Evolutionary conservation across 2,329 filamentous ascomycete genomes (phyloP), one percentile per base, ranked within the genome.

Genomic region (Aspergillus sp.): DNA sequence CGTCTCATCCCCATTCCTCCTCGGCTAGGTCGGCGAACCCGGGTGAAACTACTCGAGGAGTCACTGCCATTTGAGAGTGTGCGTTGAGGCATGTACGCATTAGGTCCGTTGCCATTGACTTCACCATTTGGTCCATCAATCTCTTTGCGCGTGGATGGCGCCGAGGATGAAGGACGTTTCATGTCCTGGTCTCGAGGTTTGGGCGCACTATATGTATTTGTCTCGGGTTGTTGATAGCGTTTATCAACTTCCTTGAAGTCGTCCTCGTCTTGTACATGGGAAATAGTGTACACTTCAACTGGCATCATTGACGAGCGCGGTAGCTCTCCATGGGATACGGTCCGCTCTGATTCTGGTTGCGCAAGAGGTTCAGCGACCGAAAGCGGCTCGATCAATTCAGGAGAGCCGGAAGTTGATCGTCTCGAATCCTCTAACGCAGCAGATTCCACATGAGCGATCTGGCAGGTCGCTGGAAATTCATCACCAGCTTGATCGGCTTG

Each of bases 1-100:
- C 82, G 84, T 60, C 89, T 88, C 82, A 96, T 91, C 1, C 81
- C 84, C 4, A 80, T 79, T 0, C 82, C 82, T 48, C 82, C 76
- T 46, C 77, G 77, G 6, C 75, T 72, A 55, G 79, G 73, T 43
- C 83, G 78, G 63, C 85, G 84, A 48, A 81, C 77, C 30, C 91
- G 89, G 71, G 86, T 90, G 80, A 97, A 97, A 73, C 92, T 96
- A 77, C 91, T 96, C 49, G 79, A 79, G 3, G 80, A 82, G 68
- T 91, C 89, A 69, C 89, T 92, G 30, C 85, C 88, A 66, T 88
- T 87, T 0, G 89, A 91, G 19, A 79, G 82, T 9, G 80, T 84
- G 2, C 88, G 84, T 60, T 80, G 78, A 8, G 87, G 75, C 5
- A 41, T 54, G 22, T 43, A 28, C 41, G 60, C 23, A 53, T 17